Conservation (phyloP, 164 flowering plant species). For the Tinospora cordifolia region DNA sequence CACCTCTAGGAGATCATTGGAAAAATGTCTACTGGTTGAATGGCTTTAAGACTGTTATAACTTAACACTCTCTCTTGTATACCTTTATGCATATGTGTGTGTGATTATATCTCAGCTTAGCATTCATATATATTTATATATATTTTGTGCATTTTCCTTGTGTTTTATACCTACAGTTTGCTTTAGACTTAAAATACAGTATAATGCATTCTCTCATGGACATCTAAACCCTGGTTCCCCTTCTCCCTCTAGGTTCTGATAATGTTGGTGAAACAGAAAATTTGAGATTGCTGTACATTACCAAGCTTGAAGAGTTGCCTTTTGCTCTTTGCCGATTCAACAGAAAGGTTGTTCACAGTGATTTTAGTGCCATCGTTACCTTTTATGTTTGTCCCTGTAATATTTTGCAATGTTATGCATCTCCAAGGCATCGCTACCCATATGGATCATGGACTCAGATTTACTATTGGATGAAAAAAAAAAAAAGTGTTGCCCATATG, state of each 20-base stretch:
- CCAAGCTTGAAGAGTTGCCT: constrained; percentile 65
- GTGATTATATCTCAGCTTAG: neutral
- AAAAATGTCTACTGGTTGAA: neutral
- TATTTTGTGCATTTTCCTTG: neutral
- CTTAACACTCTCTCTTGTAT: neutral
- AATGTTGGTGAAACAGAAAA: constrained; percentile 18
- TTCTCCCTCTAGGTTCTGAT: constrained; percentile 32
- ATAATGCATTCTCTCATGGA: neutral
- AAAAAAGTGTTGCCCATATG: too few species aligned
- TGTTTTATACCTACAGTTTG: neutral
- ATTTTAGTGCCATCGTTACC: constrained; percentile 4
- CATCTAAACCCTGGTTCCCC: constrained; percentile 1
- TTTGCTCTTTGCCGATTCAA: constrained; percentile 45
- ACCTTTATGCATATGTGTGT: neutral
- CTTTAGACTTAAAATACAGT: neutral
- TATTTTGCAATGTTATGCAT: neutral
- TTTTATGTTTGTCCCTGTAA: neutral
- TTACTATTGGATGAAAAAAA: too few species aligned
- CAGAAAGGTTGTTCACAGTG: constrained; percentile 37
- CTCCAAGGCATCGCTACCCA: neutral
- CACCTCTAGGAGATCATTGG: neutral
- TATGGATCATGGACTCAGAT: neutral
- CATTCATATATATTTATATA: neutral
- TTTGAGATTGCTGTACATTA: constrained; percentile 26
- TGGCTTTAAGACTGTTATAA: neutral